A percentile compares a stretch with the other conserved stretches of the same genome.
Evolutionary conservation across 1,284 basidiomycete genomes (phyloP).

Genomic region (Coniferiporia sulphurascens): DNA sequence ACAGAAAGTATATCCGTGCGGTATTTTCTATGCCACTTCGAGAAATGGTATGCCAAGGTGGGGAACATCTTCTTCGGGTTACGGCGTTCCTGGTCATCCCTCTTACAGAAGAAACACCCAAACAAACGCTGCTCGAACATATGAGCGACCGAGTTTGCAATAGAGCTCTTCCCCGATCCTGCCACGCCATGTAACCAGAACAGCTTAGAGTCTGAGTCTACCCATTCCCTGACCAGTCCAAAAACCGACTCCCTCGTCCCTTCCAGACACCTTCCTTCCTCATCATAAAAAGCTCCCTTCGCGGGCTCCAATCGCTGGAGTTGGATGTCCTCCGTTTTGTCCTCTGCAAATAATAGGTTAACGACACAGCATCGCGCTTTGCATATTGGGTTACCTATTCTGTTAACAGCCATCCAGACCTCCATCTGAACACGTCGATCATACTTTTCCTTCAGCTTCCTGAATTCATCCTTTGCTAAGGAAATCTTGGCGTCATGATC

Average conservation of each 20-base stretch:
- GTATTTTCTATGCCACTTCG: not conserved
- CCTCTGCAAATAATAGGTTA: not conserved
- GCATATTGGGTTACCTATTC: not conserved
- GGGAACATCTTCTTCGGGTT: not conserved
- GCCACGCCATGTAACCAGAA: slow-evolving; percentile 5
- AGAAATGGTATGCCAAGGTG: not conserved
- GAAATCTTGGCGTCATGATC: not conserved
- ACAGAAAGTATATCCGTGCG: not conserved
- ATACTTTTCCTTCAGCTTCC: not conserved
- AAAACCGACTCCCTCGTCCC: not conserved
- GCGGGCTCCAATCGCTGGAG: not conserved
- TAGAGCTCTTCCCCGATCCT: slow-evolving; percentile 7
- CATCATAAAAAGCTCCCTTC: not conserved
- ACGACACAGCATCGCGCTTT: not conserved
- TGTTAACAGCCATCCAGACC: not conserved
- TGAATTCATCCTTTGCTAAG: not conserved
- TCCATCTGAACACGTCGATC: not conserved
- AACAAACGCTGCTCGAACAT: not conserved
- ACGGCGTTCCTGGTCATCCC: not conserved
- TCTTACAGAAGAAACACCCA: slow-evolving; percentile 5
- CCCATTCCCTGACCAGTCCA: not conserved
- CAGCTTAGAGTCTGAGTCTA: not conserved
- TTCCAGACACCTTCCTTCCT: not conserved
- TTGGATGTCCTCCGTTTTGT: not conserved
- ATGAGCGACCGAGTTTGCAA: slow-evolving; percentile 1